Conservation (phyloP, 2,329 filamentous ascomycete genomes). For the Zasmidium cellare region DNA sequence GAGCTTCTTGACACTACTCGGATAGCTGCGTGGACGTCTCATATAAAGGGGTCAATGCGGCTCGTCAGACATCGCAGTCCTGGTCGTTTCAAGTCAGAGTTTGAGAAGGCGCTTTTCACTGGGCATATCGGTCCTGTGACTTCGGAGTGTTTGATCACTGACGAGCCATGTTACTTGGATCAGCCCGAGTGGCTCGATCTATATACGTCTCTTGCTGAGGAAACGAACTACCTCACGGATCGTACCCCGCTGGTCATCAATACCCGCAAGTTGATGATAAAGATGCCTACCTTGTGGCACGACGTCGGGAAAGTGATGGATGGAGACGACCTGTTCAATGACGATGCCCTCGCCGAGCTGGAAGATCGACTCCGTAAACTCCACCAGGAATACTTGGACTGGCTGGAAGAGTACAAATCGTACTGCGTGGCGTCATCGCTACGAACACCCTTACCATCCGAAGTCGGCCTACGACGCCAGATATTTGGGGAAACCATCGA, state of each 20-base stretch:
- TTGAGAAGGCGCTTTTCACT: constrained; percentile 39
- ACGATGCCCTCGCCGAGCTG: constrained; percentile 8
- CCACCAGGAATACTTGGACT: constrained; percentile 17
- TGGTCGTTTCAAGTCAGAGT: constrained; percentile 34
- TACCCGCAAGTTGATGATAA: constrained; percentile 24
- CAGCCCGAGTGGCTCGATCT: constrained; percentile 31
- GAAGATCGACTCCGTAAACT: constrained; percentile 14
- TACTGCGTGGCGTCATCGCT: constrained; percentile 24
- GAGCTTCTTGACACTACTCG: constrained; percentile 36
- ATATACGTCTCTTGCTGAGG: constrained; percentile 21
- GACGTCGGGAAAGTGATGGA: constrained; percentile 20
- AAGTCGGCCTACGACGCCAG: constrained; percentile 26
- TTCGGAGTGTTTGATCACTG: constrained; percentile 25
- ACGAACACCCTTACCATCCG: constrained; percentile 11
- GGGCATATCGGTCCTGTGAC: constrained; percentile 36
- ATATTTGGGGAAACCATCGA: constrained; percentile 26
- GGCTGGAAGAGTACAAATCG: constrained; percentile 28
- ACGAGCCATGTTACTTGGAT: constrained; percentile 33
- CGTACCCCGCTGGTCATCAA: constrained; percentile 24
- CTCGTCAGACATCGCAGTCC: constrained; percentile 36
- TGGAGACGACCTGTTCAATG: constrained; percentile 13
- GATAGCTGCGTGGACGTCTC: constrained; percentile 34
- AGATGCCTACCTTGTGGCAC: constrained; percentile 24
- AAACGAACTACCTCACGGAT: constrained; percentile 21
- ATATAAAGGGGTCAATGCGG: constrained; percentile 34